Conservation (phyloP, 1,284 basidiomycete species). For the Ceratorhiza oryzae-sativae region DNA sequence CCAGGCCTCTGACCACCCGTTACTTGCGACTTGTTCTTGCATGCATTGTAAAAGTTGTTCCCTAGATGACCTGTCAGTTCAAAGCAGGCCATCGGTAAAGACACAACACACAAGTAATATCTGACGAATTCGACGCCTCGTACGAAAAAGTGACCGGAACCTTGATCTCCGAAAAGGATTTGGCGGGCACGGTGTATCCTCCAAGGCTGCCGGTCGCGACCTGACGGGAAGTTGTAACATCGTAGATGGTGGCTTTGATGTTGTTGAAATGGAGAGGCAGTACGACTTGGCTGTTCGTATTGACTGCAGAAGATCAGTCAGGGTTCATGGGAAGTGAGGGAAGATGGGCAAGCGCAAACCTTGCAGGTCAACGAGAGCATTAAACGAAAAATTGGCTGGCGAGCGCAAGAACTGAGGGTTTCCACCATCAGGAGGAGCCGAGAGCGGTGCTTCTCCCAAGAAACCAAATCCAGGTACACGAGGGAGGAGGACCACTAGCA, state of each 20-base stretch:
- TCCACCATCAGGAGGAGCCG: conserved; percentile 60
- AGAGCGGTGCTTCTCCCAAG: conserved; percentile 64
- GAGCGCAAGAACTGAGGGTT: conserved; percentile 66
- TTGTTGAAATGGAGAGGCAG: conserved; percentile 70
- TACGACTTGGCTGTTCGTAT: conserved; percentile 74
- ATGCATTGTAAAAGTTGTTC: conserved; percentile 80
- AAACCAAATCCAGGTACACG: conserved; percentile 76
- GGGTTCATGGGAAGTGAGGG: neutral
- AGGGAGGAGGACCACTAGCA: conserved; percentile 78
- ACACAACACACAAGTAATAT: conserved; percentile 73
- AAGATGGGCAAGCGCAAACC: conserved; percentile 45
- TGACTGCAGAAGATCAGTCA: conserved; percentile 51
- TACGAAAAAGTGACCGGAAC: conserved; percentile 84
- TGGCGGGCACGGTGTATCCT: conserved; percentile 65
- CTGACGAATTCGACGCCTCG: conserved; percentile 76
- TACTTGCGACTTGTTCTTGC: conserved; percentile 66
- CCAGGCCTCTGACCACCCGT: conserved; percentile 65
- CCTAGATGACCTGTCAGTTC: conserved; percentile 60
- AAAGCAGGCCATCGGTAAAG: conserved; percentile 68
- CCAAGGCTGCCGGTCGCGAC: conserved; percentile 70
- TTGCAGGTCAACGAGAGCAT: conserved; percentile 72
- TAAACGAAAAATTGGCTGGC: conserved; percentile 87
- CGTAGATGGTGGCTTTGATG: conserved; percentile 69
- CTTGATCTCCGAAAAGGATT: conserved; percentile 64
- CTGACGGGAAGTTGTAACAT: conserved; percentile 65